Evolutionary conservation across 768 basidiomycete genomes (phyloP), one percentile per base, ranked within the genome.

Genomic region (Mycena alexandri): DNA sequence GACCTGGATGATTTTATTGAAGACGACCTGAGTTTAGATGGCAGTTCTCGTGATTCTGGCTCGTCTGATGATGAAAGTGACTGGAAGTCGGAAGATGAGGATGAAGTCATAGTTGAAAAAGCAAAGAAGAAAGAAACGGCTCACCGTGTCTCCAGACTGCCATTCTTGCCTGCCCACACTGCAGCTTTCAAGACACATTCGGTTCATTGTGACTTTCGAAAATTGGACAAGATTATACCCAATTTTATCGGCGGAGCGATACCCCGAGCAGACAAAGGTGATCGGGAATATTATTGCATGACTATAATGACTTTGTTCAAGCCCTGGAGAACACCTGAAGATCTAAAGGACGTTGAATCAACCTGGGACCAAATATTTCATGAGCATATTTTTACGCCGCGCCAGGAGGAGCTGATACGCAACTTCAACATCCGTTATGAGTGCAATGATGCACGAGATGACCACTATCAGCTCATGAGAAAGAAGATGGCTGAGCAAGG

Each of bases 361-460:
- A 60, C 68, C 14, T 75, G 77, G 73, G 65, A 72, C 50, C 64
- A 71, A 25, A 51, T 67, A 3, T 74, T 73, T 48, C 21, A 25
- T 17, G 41, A 21, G 2, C 50, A 74, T 29, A 21, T 62, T 1
- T 74, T 78, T 46, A 64, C 70, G 2, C 8, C 29, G 1, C 24
- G 52, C 17, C 68, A 75, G 21, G 4, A 11, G 8, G 6, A 69
- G n/a, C 29, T 78, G 9, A 75, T 79, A 68, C 21, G 47, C 3
- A 73, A 77, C 36, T 71, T 78, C 50, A 73, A 77, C 42, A 13
- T 80, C 12, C 36, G 63, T 12, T 77, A 78, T 61, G 77, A 78
- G 47, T 80, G 79, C 58, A 46, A 69, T 16, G 77, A 79, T 71
- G 79, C 74, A 4, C 34, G 71, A 17, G 79, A 79, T 69, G 77